phyloP scores from a whole-genome alignment of 73 alveolate species.

The Breviolum minutum region DNA sequence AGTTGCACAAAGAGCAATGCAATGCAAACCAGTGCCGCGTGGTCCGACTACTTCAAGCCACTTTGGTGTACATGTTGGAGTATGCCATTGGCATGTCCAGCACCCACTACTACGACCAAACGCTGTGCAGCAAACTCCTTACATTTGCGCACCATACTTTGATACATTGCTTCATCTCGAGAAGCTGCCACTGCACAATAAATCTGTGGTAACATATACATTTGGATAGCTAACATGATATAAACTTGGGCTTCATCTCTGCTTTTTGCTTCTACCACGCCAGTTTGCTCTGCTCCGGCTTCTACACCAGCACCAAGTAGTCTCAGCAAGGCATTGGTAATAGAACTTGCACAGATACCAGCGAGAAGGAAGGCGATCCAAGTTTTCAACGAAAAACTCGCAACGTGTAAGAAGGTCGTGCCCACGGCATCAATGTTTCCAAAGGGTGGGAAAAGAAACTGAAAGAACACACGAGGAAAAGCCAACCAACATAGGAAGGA shows the following conservation, averaged over 20 bases:
- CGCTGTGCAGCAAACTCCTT: constrained; percentile 46
- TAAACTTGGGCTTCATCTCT: constrained; percentile 4
- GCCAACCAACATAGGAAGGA: constrained; percentile 67
- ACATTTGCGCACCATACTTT: constrained; percentile 35
- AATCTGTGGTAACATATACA: constrained; percentile 69
- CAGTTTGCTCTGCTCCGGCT: not conserved
- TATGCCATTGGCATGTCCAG: constrained; percentile 79
- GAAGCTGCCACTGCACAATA: constrained; percentile 64
- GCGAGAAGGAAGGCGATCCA: constrained; percentile 62
- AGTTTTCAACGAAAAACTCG: constrained; percentile 51
- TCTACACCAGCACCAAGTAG: constrained; percentile 1
- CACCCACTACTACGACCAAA: constrained; percentile 45
- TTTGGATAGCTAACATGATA: constrained; percentile 41
- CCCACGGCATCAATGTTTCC: constrained; percentile 64
- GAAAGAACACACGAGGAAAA: constrained; percentile 70
- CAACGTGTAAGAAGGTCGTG: constrained; percentile 32
- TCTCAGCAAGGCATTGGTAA: constrained; percentile 19
- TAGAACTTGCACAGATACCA: constrained; percentile 16
- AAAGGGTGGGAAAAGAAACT: constrained; percentile 77
- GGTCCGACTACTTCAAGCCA: not conserved
- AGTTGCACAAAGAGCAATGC: no score
- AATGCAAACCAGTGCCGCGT: no score
- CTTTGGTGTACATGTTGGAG: constrained; percentile 19
- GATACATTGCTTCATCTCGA: constrained; percentile 60
- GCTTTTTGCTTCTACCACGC: not conserved